A percentile compares a stretch with the other conserved stretches of the same genome.
phyloP scores from a whole-genome alignment of 441 rosid species.

The Mallotus japonicus region DNA sequence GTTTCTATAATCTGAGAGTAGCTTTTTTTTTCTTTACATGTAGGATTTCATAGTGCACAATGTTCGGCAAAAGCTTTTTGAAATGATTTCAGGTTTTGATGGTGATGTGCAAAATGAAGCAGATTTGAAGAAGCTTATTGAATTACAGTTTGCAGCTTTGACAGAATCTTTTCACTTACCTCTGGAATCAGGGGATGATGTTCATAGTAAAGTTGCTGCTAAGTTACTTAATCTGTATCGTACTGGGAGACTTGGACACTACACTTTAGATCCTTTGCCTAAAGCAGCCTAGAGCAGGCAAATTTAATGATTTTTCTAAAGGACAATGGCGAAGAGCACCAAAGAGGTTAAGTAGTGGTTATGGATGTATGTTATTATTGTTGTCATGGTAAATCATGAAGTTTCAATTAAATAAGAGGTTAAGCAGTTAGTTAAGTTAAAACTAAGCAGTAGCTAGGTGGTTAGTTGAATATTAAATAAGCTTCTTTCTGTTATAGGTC shows the following conservation, averaged over 20 bases:
- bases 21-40: not conserved
- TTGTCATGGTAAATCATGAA: too few relatives aligned
- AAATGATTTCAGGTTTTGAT: constrained; percentile 38
- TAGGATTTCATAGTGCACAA: constrained; percentile 60
- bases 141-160: constrained; percentile 41
- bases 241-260: constrained; percentile 71
- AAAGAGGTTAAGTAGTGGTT: not conserved
- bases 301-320: too few relatives aligned
- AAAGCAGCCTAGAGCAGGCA: not conserved
- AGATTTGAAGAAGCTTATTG: constrained; percentile 43
- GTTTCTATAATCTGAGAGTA: not conserved
- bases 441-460: not conserved
- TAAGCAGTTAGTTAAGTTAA: too few relatives aligned
- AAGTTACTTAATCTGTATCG: constrained; percentile 63
- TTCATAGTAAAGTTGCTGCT: constrained; percentile 37
- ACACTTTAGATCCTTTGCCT: constrained; percentile 38
- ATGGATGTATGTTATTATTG: not conserved
- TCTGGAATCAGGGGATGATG: constrained; percentile 34
- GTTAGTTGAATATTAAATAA: too few relatives aligned
- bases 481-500: not conserved
- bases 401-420: too few relatives aligned
- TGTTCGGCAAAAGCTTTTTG: constrained; percentile 47
- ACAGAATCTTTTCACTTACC: constrained; percentile 40
- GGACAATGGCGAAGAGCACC: too few relatives aligned
- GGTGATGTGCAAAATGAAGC: constrained; percentile 34